Base-by-base conservation (phyloP, 140 eudicot species). In the Cichorium intybus region DNA sequence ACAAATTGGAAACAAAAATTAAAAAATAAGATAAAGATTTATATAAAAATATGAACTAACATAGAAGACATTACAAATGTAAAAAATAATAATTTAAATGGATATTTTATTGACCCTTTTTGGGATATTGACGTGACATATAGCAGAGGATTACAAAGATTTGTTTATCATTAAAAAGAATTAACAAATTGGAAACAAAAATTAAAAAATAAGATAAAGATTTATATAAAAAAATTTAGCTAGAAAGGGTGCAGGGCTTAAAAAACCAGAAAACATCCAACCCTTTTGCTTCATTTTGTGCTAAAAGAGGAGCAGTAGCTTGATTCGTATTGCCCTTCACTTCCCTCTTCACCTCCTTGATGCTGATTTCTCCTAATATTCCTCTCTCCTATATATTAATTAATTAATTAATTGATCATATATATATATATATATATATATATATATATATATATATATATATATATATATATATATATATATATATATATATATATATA, bases 201-300 rank as follows among this genome's bases (percentile, higher is more conserved):
- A n/a, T 4, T 26, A 6, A 6, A 23, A 7, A 58, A 33, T 0
- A 21, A 21, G 12, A 5, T 51, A 34, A 59, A n/a, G n/a, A 10
- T 41, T 28, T 41, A 10, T 27, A 43, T 10, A 24, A 24, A 20
- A 14, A 3, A 3, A 31, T 21, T 72, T 81, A 89, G 80, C 84
- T 80, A 33, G 90, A 79, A 61, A 87, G 95, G 24, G 87, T 81
- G 95, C 98, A 92, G 45, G 98, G 98, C 75, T 92, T 88, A 61
- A 92, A 71, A 61, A 92, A 81, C 98, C 98, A 92, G 31, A 92
- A 88, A 50, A 88, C 93, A 62, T 92, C 98, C 66, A 91, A 80
- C 51, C 84, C 64, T 74, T 72, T 80, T 56, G 89, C 84, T 74
- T 85, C 96, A 63, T 60, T 75, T 28, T 66, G 79, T 60, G 54